Conservation (phyloP, 495 filamentous ascomycete genomes). For the Neurospora discreta region DNA sequence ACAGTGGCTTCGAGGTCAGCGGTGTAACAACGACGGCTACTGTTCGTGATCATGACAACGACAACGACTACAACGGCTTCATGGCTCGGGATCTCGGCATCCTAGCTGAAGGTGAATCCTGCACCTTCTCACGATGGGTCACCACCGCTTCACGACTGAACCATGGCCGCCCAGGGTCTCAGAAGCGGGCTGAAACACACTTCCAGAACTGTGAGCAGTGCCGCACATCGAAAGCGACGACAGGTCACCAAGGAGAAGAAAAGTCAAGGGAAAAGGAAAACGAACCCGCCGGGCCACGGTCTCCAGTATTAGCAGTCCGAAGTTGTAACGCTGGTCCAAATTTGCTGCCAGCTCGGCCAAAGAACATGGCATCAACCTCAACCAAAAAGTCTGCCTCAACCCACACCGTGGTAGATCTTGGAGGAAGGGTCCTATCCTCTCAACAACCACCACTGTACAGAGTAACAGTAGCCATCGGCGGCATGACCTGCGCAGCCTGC, state of each 20-base stretch:
- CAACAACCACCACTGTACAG: constrained; percentile 23
- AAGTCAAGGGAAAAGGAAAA: neutral
- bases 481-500: constrained; percentile 81
- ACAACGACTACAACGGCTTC: neutral
- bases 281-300: neutral
- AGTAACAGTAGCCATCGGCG: constrained; percentile 59
- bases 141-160: constrained; percentile 4
- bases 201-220: constrained; percentile 25
- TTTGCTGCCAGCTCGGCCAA: neutral
- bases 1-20: constrained; percentile 36
- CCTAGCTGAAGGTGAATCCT: neutral
- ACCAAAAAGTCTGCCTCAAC: constrained; percentile 10
- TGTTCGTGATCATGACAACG: neutral
- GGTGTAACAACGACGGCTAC: constrained; percentile 26
- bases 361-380: constrained; percentile 6
- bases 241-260: neutral
- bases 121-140: constrained; percentile 18
- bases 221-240: constrained; percentile 4
- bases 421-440: neutral
- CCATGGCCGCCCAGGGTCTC: neutral
- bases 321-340: neutral
- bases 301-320: neutral
- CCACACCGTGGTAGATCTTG: constrained; percentile 8
- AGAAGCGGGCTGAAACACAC: constrained; percentile 12
- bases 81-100: constrained; percentile 7